Evolutionary conservation across 225 moss, liverwort and hornwort genomes (phyloP).

Genomic region (Thuidium tamariscinum): DNA sequence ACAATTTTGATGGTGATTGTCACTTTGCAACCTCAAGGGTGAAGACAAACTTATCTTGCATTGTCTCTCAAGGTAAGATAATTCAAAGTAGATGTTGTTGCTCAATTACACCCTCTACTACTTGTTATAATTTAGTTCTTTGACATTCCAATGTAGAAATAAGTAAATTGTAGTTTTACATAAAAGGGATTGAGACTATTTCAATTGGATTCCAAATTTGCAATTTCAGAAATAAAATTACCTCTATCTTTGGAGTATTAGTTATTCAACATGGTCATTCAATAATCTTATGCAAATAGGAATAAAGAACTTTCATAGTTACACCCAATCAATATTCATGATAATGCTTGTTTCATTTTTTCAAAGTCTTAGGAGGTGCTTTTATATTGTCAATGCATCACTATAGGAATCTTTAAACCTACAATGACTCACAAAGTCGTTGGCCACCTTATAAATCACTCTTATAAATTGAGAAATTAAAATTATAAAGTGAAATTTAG

Average conservation of each 20-base stretch:
- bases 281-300: rapidly evolving
- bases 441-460: no score
- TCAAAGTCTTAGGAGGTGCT: not conserved
- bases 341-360: rapidly evolving
- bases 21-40: rapidly evolving
- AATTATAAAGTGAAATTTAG: no score
- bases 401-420: rapidly evolving
- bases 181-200: rapidly evolving
- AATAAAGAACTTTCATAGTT: rapidly evolving
- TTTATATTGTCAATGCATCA: not conserved
- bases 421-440: no score
- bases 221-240: not conserved
- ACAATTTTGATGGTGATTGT: rapidly evolving
- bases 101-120: rapidly evolving
- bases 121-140: not conserved
- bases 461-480: no score
- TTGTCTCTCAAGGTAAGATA: not conserved
- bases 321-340: not conserved
- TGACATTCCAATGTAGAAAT: not conserved
- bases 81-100: rapidly evolving
- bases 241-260: rapidly evolving
- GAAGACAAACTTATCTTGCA: not conserved
- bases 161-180: not conserved
- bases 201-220: not conserved
- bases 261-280: not conserved